Conservation (phyloP, 2,329 filamentous ascomycete species). For the Coniosporium tulheliwenetii region DNA sequence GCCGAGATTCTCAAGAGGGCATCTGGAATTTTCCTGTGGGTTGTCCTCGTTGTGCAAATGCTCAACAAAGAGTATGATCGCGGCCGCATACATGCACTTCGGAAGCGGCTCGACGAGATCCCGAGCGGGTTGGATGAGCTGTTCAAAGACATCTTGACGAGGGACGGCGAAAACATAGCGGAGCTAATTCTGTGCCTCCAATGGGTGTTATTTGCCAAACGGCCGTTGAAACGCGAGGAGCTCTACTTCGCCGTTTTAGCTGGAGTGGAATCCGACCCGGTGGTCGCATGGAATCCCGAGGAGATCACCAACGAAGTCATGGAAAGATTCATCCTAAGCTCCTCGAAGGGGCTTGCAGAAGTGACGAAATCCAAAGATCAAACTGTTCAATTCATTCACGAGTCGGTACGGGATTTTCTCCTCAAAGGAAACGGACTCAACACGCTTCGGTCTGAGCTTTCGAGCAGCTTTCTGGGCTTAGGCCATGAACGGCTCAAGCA, state of each 20-base stretch:
- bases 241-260: not conserved
- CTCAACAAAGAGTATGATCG: conserved; percentile 2
- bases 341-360: conserved; percentile 2
- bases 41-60: conserved; percentile 5
- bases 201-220: conserved; percentile 4
- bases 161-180: conserved; percentile 3
- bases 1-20: conserved; percentile 3
- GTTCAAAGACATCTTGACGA: conserved; percentile 1
- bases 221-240: conserved; percentile 3
- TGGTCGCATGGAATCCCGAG: not conserved
- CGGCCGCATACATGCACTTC: not conserved
- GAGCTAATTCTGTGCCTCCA: conserved; percentile 2
- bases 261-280: not conserved
- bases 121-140: conserved; percentile 1
- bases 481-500: too few relatives aligned
- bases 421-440: too few relatives aligned
- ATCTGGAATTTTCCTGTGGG: conserved; percentile 8
- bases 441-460: too few relatives aligned
- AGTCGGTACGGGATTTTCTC: conserved; percentile 1
- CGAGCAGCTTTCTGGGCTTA: too few relatives aligned
- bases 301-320: not conserved
- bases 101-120: conserved; percentile 3
- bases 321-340: not conserved
- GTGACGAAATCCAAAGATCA: not conserved
- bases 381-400: conserved; percentile 1